Base-by-base conservation (phyloP, 805 yeast genomes). In the Cyberlindnera saturnus region DNA sequence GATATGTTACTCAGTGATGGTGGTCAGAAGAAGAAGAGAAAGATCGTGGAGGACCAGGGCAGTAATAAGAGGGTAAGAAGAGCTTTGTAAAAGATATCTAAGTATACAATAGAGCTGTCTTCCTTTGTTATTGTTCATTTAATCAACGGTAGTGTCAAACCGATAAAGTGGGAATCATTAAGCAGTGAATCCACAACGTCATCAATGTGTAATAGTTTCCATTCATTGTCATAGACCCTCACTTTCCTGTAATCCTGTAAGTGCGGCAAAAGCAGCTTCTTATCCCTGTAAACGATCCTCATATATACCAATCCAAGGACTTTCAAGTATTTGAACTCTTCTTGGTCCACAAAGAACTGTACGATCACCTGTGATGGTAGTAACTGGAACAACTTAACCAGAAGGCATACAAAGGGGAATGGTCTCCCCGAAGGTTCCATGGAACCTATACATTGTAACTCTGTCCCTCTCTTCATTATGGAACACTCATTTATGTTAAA, bases 321-420 rank as follows among this genome's bases (percentile, higher is more conserved):
- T 1, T 84, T 77, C 39, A 87, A 62, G 56, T 88, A 89, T 61
- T 87, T 86, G 72, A 90, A 90, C 43, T 82, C 79, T 39, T 69
- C 64, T 52, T 90, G 93, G 2, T 60, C 60, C 11, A 83, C 63
- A 48, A 76, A 72, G 42, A 79, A 72, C 15, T 65, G 56, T 3
- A 86, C 56, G 5, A 86, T 76, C 5, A 78, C 85, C 10, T 57
- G 54, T 1, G 71, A 53, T 0, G 97, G 97, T 48, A 78, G 78
- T 15, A 93, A 62, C 60, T 91, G 95, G 5, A 90, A 68, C 45
- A 91, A 59, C 49, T 91, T 79, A 55, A 87, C 77, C 30, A 88
- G 61, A 36, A 95, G 70, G 56, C 95, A 81, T n/a, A 86, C 58
- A 52, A 87, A 88, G 13, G 81, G 82, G 15, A 84, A 69, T 0